Conservation (phyloP, 225 moss, liverwort and hornwort species). For the Thuidium tamariscinum region DNA sequence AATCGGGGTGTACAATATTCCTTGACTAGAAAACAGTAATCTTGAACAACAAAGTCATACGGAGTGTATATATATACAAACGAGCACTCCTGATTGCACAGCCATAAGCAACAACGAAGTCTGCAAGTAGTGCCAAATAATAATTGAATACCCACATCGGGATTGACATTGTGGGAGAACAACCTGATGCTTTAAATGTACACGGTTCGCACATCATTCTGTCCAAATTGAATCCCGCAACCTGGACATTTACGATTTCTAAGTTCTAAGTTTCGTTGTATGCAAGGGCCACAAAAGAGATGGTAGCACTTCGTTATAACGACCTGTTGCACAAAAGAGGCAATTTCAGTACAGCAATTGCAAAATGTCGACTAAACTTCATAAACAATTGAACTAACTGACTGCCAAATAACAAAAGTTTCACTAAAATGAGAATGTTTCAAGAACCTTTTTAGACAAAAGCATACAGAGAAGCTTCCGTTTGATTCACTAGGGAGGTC, state of each 20-base stretch:
- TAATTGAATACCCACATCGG: neutral
- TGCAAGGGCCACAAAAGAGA: constrained; percentile 87
- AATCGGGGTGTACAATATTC: neutral
- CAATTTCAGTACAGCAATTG: neutral
- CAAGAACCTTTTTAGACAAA: neutral
- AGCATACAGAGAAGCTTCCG: neutral
- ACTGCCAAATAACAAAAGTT: neutral
- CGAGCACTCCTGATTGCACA: neutral
- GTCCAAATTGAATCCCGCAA: constrained; percentile 87
- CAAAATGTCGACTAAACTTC: neutral
- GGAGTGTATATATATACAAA: neutral
- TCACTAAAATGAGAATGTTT: neutral
- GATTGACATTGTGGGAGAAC: neutral
- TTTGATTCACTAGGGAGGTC: neutral
- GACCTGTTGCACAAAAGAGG: constrained; percentile 50
- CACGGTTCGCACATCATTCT: constrained; percentile 81
- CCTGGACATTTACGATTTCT: constrained; percentile 89
- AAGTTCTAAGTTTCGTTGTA: constrained; percentile 85
- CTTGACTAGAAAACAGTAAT: neutral
- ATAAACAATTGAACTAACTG: neutral
- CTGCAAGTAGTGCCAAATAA: neutral
- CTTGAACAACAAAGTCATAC: neutral
- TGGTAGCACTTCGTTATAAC: constrained; percentile 98
- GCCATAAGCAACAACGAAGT: neutral
- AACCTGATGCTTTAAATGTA: constrained; percentile 49